These are phyloP conservation scores for Coemansia sp. DNA, from an alignment of 192 early-diverging fungal species.

Conservation along the genomic window DNA sequence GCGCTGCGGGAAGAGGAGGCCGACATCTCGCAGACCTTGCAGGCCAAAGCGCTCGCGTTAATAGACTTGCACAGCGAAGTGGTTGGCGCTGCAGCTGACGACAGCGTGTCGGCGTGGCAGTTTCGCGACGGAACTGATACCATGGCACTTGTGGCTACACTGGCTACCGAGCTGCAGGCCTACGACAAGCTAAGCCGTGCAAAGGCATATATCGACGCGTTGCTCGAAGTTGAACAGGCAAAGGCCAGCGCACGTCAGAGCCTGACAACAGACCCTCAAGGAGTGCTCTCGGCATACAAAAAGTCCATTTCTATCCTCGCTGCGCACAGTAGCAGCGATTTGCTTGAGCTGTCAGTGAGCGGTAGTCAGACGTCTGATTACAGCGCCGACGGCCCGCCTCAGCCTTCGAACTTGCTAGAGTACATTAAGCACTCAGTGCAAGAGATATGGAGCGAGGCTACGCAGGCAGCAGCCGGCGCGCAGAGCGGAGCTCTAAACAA, in stretches of 20 bases:
- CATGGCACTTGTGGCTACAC: slow-evolving; percentile 35
- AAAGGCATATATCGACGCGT: slow-evolving; percentile 39
- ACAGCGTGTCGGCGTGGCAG: slow-evolving; percentile 38
- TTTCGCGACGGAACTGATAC: slow-evolving; percentile 42
- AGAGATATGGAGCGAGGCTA: slow-evolving; percentile 28
- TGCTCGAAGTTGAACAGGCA: slow-evolving; percentile 34
- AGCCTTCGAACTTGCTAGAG: slow-evolving; percentile 19
- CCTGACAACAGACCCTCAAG: slow-evolving; percentile 10
- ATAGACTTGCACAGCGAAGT: slow-evolving; percentile 44
- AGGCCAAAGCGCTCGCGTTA: slow-evolving; percentile 22
- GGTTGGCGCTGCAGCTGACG: slow-evolving; percentile 24
- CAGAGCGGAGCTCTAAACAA: slow-evolving; percentile 30
- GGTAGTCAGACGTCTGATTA: background rate
- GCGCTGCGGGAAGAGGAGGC: slow-evolving; percentile 15
- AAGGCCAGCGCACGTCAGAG: slow-evolving; percentile 15
- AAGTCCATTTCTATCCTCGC: slow-evolving; percentile 20
- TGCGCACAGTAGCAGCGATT: background rate
- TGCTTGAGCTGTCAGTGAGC: background rate
- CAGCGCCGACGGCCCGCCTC: background rate
- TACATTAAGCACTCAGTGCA: slow-evolving; percentile 23
- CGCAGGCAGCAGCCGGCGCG: slow-evolving; percentile 19
- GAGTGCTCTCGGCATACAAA: slow-evolving; percentile 24
- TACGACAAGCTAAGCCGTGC: slow-evolving; percentile 32
- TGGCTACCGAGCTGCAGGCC: slow-evolving; percentile 30
- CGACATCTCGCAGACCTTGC: slow-evolving; percentile 6